phyloP scores from a whole-genome alignment of 129 eudicot species.

The Scalesia atractyloides region DNA sequence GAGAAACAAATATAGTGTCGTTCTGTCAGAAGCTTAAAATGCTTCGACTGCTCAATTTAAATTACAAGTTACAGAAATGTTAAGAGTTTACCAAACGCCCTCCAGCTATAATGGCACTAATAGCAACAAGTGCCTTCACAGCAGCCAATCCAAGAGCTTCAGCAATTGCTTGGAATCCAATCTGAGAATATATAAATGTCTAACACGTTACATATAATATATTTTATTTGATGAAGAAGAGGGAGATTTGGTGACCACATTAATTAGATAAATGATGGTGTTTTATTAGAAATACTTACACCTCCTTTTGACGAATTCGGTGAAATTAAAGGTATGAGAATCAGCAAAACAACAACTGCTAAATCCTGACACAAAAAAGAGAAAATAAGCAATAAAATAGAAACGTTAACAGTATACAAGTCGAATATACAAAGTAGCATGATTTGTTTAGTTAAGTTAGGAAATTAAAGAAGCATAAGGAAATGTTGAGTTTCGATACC shows the following conservation, averaged over 20 bases:
- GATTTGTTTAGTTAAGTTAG: neutral
- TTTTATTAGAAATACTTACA: constrained; percentile 43
- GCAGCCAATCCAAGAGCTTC: constrained; percentile 99
- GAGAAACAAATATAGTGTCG: neutral
- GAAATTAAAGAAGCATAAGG: neutral
- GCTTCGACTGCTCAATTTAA: no score
- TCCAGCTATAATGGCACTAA: constrained; percentile 93
- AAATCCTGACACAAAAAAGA: constrained; percentile 59
- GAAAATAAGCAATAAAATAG: constrained; percentile 6
- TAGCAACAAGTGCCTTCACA: constrained; percentile 97
- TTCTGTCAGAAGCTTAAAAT: neutral
- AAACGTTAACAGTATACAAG: neutral
- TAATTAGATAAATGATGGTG: constrained; percentile 15
- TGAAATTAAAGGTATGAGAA: constrained; percentile 95
- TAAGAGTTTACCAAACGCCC: constrained; percentile 79
- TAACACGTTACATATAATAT: constrained; percentile 7
- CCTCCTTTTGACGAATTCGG: constrained; percentile 99
- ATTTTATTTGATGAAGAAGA: neutral
- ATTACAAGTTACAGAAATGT: no score
- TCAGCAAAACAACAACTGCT: constrained; percentile 98
- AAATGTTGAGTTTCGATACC: constrained; percentile 42
- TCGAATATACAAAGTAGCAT: constrained; percentile 15
- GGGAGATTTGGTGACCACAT: neutral
- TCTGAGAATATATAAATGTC: constrained; percentile 45
- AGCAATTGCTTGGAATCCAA: constrained; percentile 98